Evolutionary conservation across 2,329 filamentous ascomycete species (phyloP).

Genomic region (Aspergillus cejpii): DNA sequence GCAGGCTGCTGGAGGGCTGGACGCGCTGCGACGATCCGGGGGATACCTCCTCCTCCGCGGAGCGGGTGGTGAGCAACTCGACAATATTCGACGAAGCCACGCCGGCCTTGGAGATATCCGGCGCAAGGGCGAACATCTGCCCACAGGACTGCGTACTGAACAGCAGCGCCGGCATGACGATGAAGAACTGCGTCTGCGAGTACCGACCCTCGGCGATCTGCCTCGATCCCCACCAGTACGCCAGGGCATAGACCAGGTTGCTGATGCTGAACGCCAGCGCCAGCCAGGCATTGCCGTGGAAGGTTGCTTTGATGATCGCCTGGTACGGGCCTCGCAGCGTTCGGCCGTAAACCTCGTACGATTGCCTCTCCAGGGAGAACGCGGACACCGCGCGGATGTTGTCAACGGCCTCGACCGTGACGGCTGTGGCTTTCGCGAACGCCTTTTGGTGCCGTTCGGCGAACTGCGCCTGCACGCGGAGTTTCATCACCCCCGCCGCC

Average conservation of each 20-base stretch:
- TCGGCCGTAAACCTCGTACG: conserved; percentile 40
- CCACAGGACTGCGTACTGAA: conserved; percentile 67
- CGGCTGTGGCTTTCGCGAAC: conserved; percentile 45
- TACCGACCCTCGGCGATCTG: conserved; percentile 61
- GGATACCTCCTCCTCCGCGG: conserved; percentile 21
- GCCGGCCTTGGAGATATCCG: conserved; percentile 61
- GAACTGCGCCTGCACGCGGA: conserved; percentile 53
- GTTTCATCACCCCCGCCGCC: conserved; percentile 61
- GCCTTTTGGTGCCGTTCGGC: conserved; percentile 50
- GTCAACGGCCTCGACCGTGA: conserved; percentile 47
- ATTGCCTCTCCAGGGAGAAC: conserved; percentile 47
- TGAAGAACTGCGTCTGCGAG: conserved; percentile 62
- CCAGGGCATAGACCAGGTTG: conserved; percentile 65
- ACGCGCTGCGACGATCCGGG: conserved; percentile 10
- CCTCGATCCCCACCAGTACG: conserved; percentile 72
- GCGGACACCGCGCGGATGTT: conserved; percentile 48
- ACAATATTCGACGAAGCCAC: conserved; percentile 54
- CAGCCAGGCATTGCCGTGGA: conserved; percentile 42
- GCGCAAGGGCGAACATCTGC: conserved; percentile 67
- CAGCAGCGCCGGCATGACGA: conserved; percentile 63
- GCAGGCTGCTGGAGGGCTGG: conserved; percentile 10
- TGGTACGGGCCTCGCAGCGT: conserved; percentile 43
- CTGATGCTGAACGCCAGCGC: conserved; percentile 43
- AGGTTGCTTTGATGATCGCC: conserved; percentile 43
- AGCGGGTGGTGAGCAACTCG: conserved; percentile 32